Conservation (phyloP, 2,329 filamentous ascomycete species). For the Nemania bipapillata region DNA sequence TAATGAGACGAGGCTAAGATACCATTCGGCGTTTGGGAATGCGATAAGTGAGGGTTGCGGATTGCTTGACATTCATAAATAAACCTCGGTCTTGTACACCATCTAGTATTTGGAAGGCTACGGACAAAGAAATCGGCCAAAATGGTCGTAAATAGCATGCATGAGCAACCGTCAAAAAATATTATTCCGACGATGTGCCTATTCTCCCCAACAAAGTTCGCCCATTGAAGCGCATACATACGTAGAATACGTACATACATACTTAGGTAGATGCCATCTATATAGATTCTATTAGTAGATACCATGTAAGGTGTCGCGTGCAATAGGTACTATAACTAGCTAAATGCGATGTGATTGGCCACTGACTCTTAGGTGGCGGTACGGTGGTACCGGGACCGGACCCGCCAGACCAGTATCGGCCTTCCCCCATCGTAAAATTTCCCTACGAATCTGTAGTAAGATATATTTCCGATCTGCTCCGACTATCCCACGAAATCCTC, state of each 20-base stretch:
- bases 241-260: too few relatives aligned
- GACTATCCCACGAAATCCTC: slow-evolving; percentile 34
- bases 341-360: slow-evolving; percentile 29
- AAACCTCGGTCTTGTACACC: slow-evolving; percentile 35
- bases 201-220: too few relatives aligned
- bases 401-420: slow-evolving; percentile 36
- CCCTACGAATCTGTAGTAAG: slow-evolving; percentile 29
- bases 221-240: not conserved
- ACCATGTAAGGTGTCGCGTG: slow-evolving; percentile 32
- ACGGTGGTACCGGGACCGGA: slow-evolving; percentile 36
- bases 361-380: slow-evolving; percentile 1
- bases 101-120: slow-evolving; percentile 33
- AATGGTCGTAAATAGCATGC: slow-evolving; percentile 24
- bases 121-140: slow-evolving; percentile 29
- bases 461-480: slow-evolving; percentile 42
- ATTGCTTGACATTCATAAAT: slow-evolving; percentile 42
- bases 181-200: not conserved
- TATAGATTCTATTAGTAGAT: not conserved
- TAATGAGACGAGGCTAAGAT: slow-evolving; percentile 32
- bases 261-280: too few relatives aligned
- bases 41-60: slow-evolving; percentile 38
- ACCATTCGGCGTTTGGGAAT: slow-evolving; percentile 50
- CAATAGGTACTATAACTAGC: slow-evolving; percentile 1
- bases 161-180: not conserved
- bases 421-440: slow-evolving; percentile 45